Conservation (phyloP, 306 rosid species). For the Cajanus cajan region DNA sequence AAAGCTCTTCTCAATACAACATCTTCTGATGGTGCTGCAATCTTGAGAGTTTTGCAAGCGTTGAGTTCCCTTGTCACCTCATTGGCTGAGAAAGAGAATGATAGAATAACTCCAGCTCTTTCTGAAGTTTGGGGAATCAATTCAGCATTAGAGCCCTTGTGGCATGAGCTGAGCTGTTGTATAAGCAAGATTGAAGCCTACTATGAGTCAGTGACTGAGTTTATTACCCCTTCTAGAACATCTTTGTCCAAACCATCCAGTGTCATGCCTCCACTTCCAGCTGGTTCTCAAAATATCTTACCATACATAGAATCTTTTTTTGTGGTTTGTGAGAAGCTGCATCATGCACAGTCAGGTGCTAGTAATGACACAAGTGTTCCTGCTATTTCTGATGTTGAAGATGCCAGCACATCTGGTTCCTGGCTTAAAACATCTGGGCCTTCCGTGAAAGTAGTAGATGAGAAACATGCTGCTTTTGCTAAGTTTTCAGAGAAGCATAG, state of each 20-base stretch:
- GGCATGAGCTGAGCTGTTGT: constrained; percentile 90
- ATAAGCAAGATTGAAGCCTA: constrained; percentile 88
- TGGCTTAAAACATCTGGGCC: constrained; percentile 59
- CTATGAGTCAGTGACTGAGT: constrained; percentile 69
- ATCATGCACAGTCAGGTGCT: constrained; percentile 75
- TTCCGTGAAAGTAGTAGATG: constrained; percentile 68
- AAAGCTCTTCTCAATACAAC: constrained; percentile 78
- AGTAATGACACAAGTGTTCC: constrained; percentile 57
- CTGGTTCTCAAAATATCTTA: constrained; percentile 87
- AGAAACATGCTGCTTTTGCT: constrained; percentile 71
- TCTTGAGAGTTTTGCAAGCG: constrained; percentile 94
- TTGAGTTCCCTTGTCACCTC: constrained; percentile 80
- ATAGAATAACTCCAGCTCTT: constrained; percentile 45
- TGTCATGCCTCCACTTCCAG: constrained; percentile 76
- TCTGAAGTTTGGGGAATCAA: constrained; percentile 75
- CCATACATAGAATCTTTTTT: constrained; percentile 96
- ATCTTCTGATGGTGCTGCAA: constrained; percentile 91
- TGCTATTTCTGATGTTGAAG: constrained; percentile 71
- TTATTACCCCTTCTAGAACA: constrained; percentile 48
- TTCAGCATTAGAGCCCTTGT: constrained; percentile 86
- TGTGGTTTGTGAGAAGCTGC: constrained; percentile 92
- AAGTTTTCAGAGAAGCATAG: constrained; percentile 96
- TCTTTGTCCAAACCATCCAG: constrained; percentile 69
- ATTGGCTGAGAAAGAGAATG: constrained; percentile 60
- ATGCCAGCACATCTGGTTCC: constrained; percentile 56